phyloP scores from a whole-genome alignment of 2,329 filamentous ascomycete genomes.

The Leptographium wingfieldii region DNA sequence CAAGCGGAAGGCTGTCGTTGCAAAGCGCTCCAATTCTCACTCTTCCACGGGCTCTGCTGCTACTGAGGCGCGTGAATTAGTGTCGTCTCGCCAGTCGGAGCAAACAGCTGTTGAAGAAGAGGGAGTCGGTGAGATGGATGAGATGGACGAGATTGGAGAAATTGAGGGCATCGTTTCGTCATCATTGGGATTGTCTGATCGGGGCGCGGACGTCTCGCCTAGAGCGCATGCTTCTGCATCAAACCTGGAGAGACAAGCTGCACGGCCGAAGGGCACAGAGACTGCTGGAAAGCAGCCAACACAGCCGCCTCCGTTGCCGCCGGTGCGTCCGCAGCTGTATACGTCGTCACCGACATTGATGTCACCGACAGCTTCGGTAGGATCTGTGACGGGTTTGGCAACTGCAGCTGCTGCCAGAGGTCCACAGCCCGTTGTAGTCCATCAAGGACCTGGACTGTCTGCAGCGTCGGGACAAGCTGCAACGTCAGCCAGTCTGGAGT shows the following conservation, averaged over 20 bases:
- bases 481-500: constrained; percentile 1
- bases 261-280: constrained; percentile 25
- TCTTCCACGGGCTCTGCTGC: constrained; percentile 24
- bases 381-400: background rate
- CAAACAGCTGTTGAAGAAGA: constrained; percentile 3
- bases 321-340: background rate
- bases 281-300: constrained; percentile 35
- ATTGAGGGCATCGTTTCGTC: background rate
- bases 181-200: background rate
- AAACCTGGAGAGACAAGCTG: background rate
- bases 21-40: constrained; percentile 35
- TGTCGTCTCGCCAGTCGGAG: background rate
- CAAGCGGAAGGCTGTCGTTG: constrained; percentile 33
- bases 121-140: too few relatives aligned
- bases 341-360: background rate
- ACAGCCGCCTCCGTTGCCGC: background rate
- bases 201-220: background rate
- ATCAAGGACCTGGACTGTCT: background rate
- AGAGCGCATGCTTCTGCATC: background rate
- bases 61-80: constrained; percentile 7
- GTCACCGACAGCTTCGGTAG: background rate
- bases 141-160: background rate
- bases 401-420: background rate
- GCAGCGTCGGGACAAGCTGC: background rate
- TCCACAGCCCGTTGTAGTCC: background rate